Evolutionary conservation across 176 grass and related monocot species (phyloP), one percentile per base, ranked within the genome.

Genomic region (Eremochloa ophiuroides): DNA sequence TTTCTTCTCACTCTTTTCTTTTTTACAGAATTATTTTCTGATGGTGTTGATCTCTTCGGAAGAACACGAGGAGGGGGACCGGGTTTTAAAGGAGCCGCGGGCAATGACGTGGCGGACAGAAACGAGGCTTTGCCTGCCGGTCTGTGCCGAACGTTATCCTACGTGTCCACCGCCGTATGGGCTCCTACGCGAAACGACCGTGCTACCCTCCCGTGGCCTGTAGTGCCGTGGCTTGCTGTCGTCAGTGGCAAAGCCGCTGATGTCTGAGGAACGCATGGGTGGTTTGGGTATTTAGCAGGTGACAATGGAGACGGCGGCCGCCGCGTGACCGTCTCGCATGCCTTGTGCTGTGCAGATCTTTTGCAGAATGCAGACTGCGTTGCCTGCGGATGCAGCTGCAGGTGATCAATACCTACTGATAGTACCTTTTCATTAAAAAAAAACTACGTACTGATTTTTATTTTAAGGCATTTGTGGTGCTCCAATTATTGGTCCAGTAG

Each of bases 51-150:
- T 81, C 64, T 23, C 3, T 14, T 16, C 10, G 51, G 64, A 35
- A 43, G 41, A 78, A 31, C 73, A 73, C 30, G 82, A 73, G 34
- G 69, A 61, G 61, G 75, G 71, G 74, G 43, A 2, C 66, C 28
- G 22, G 69, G 73, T 48, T 92, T 92, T 92, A 86, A 86, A 92
- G 83, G 69, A 20, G 6, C 0, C 8, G 7, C 47, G 53, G 16
- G 35, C 0, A 58, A 39, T 85, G 83, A 77, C 83, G 66, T 85
- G 87, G 72, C 83, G 6, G 5, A 10, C 20, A 28, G 35, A 34
- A 58, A 28, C 75, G 71, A n/a, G 4, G 40, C 64, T 61, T 64
- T 71, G 71, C 42, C 18, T 27, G 42, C 64, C 71, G 2, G 40
- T 28, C n/a, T 42, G 47, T 20, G 47, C 46, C 18, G 18, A 8